Percentiles rank a stretch among this genome's conserved stretches.
Evolutionary conservation across 2,329 filamentous ascomycete genomes (phyloP).

Genomic region (Epichloe aotearoae): DNA sequence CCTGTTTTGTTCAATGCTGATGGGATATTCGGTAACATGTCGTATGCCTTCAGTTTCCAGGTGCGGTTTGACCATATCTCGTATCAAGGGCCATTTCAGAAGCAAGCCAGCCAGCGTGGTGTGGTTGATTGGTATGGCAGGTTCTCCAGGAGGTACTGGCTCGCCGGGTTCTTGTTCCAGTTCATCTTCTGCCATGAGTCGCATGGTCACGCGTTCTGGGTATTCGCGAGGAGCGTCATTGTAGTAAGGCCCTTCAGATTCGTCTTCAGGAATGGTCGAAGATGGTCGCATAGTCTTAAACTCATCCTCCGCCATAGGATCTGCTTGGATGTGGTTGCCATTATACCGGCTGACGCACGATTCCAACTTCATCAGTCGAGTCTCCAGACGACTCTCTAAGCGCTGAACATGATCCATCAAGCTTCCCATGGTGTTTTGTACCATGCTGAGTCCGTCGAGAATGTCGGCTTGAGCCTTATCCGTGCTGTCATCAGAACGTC

Average conservation of each 20-base stretch:
- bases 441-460: slow-evolving; percentile 35
- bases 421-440: slow-evolving; percentile 24
- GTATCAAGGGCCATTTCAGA: slow-evolving; percentile 58
- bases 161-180: slow-evolving; percentile 38
- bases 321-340: slow-evolving; percentile 13
- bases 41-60: slow-evolving; percentile 37
- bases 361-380: slow-evolving; percentile 23
- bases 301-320: slow-evolving; percentile 18
- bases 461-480: slow-evolving; percentile 50
- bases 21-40: slow-evolving; percentile 58
- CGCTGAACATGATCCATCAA: slow-evolving; percentile 25
- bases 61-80: slow-evolving; percentile 42
- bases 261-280: slow-evolving; percentile 7
- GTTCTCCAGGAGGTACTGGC: slow-evolving; percentile 42
- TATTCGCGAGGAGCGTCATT: slow-evolving; percentile 14
- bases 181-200: slow-evolving; percentile 30
- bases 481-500: slow-evolving; percentile 25
- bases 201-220: slow-evolving; percentile 15
- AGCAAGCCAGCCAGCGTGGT: slow-evolving; percentile 81
- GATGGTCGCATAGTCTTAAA: slow-evolving; percentile 13
- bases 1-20: slow-evolving; percentile 59
- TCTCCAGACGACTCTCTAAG: slow-evolving; percentile 28
- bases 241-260: slow-evolving; percentile 9
- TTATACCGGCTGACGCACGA: slow-evolving; percentile 8
- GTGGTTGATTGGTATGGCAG: slow-evolving; percentile 71